Base-by-base conservation (phyloP, 2,329 filamentous ascomycete species). In the Aspergillus fumigatus region DNA sequence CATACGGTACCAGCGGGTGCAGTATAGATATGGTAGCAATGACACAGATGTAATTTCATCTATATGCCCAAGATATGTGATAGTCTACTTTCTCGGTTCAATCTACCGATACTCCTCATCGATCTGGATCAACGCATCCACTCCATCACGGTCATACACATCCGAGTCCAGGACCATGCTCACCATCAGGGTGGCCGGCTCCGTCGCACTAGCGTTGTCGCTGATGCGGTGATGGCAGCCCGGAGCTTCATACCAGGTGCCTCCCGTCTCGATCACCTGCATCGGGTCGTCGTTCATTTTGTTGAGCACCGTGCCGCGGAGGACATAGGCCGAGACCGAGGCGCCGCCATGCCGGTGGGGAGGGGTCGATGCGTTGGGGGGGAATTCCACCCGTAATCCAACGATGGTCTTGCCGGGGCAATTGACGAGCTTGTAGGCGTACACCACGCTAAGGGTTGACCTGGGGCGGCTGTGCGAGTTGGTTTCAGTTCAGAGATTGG, bases 281-380 rank as follows among this genome's bases (percentile, higher is more conserved):
- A 78, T 75, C 1, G 74, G 73, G 4, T 77, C 73, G 8, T 77
- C 63, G 40, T 82, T 81, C 80, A 82, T 82, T 23, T 79, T 77
- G 54, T 78, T 81, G 5, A 77, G 59, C 4, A 78, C 54, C 4
- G 67, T 62, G 17, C 78, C 79, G 19, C 67, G 65, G 35, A 77
- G 58, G 2, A 80, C 67, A 23, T 74, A 66, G 1, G 69, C 78
- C 1, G 73, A 62, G 9, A 78, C 76, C 0, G 75, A 70, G 3
- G 76, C 77, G 2, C 75, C 76, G 1, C 72, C 75, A 54, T 81
- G 80, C 0, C 73, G 73, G 60, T 81, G 79, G 0, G 79, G 76
- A 1, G 79, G 78, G 0, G 77, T 77, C 6, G 72, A 67, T 32
- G 60, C 72, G 45, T 73, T 67, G 0, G 77, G 77, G 0, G 72